A percentile compares a stretch with the other conserved stretches of the same genome.
Conservation (phyloP, 176 grass and related monocot genomes). For the Juncus effusus region DNA sequence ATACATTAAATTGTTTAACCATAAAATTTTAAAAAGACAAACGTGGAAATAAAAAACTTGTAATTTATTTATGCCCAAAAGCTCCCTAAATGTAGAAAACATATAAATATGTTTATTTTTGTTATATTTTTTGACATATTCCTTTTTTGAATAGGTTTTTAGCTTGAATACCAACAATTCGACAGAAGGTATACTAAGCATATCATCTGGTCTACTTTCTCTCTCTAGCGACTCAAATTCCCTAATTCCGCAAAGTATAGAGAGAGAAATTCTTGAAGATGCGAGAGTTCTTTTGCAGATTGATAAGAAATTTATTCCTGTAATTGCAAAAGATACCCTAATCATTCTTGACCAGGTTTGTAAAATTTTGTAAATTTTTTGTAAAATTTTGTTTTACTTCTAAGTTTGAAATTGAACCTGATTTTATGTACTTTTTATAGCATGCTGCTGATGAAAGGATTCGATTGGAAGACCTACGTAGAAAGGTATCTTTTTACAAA, state of each 20-base stretch:
- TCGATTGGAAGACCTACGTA: constrained; percentile 78
- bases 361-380: background rate
- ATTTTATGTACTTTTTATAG: constrained; percentile 38
- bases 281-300: constrained; percentile 86
- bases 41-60: no score
- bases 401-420: no score
- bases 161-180: constrained; percentile 12
- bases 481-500: constrained; percentile 52
- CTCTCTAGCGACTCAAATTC: constrained; percentile 52
- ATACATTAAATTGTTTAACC: no score
- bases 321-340: constrained; percentile 64
- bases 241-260: constrained; percentile 69
- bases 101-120: no score
- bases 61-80: no score
- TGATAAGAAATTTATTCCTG: constrained; percentile 97
- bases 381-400: constrained; percentile 6
- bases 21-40: no score
- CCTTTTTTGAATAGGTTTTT: no score
- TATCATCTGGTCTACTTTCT: constrained; percentile 77
- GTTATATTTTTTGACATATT: no score
- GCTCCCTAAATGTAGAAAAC: no score
- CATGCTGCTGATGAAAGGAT: constrained; percentile 98
- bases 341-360: constrained; percentile 78
- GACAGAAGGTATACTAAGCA: constrained; percentile 61
- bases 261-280: constrained; percentile 67